A percentile compares a stretch with the other conserved stretches of the same genome.
These are phyloP conservation scores for Mycena crocata DNA, from an alignment of 768 basidiomycete species.

Conservation along the genomic window DNA sequence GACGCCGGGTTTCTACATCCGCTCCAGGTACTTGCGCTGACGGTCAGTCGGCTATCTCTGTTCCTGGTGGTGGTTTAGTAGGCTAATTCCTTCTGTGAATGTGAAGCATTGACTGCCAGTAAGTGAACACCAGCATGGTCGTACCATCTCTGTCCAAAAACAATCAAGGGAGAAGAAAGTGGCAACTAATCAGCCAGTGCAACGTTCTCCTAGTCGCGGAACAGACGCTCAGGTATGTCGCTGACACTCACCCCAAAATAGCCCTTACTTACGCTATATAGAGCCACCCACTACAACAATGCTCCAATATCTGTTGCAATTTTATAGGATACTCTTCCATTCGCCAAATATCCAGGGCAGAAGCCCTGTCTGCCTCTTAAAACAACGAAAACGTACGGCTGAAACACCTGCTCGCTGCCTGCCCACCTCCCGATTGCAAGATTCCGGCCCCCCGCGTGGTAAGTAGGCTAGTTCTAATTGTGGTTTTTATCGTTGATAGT, in stretches of 20 bases:
- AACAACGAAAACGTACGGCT: slow-evolving; percentile 16
- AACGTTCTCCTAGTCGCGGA: neutral
- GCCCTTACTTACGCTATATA: too few species aligned
- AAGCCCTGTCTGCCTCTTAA: neutral
- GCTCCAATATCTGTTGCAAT: slow-evolving; percentile 20
- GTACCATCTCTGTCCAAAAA: neutral
- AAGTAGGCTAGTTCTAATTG: neutral
- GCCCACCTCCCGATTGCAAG: slow-evolving; percentile 15
- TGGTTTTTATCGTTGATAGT: neutral
- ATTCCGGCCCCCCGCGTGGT: neutral
- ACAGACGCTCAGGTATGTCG: slow-evolving; percentile 5
- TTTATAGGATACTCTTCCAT: neutral
- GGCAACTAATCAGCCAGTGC: neutral
- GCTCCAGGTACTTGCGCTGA: neutral
- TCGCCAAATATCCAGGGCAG: slow-evolving; percentile 7
- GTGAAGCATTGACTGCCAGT: neutral
- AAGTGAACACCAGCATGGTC: neutral
- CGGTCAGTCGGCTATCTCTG: neutral
- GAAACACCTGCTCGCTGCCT: slow-evolving; percentile 7
- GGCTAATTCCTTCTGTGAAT: neutral
- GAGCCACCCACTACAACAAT: neutral
- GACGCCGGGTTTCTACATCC: neutral
- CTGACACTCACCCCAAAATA: too few species aligned
- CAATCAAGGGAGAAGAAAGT: neutral
- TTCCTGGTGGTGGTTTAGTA: neutral